Base-by-base conservation (phyloP, 2,329 filamentous ascomycete genomes). In the Penicillium sp. region DNA sequence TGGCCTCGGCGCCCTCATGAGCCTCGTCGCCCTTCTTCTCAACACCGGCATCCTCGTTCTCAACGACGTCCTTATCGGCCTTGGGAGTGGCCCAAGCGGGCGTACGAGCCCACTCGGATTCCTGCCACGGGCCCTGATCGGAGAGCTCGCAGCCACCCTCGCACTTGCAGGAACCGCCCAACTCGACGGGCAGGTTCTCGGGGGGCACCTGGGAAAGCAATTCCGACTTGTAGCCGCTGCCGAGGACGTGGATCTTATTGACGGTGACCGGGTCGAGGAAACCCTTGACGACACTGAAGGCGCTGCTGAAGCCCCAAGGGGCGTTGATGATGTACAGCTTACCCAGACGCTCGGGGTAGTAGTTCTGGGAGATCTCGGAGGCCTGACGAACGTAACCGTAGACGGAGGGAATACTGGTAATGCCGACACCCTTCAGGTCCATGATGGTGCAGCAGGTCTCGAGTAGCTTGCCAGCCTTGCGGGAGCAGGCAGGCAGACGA, bases 391-490 rank as follows among this genome's bases (percentile, higher is more conserved):
- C 82, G 77, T 96, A 97, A 47, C 83, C 81, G 78, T 95, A 95
- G 50, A 96, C 92, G 54, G 87, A 86, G 55, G 83, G 81, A 38
- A 89, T 84, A 74, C 87, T 93, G 69, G 79, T 80, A 62, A 97
- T 75, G 51, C 89, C 89, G 23, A 98, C 91, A 55, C 91, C 91
- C 78, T 95, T 95, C 71, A 96, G 81, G 74, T 98, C 93, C 86
- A 97, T 93, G 75, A 98, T 90, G 57, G 88, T 92, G 84, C 93
- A 97, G 78, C 89, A 96, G 23, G 93, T 98, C 79, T 98, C 93
- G 65, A 96, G 86, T 50, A 98, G 84, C 66, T 86, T 82, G 64
- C 88, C 89, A 23, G 86, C 79, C 76, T 95, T 95, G 73, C 92
- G 90, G 49, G 90, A 95, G 81, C 90, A 96, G 60, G 93, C 92